Conservation (phyloP, 352 stramenopile species). For the Pythium brachiatum region DNA sequence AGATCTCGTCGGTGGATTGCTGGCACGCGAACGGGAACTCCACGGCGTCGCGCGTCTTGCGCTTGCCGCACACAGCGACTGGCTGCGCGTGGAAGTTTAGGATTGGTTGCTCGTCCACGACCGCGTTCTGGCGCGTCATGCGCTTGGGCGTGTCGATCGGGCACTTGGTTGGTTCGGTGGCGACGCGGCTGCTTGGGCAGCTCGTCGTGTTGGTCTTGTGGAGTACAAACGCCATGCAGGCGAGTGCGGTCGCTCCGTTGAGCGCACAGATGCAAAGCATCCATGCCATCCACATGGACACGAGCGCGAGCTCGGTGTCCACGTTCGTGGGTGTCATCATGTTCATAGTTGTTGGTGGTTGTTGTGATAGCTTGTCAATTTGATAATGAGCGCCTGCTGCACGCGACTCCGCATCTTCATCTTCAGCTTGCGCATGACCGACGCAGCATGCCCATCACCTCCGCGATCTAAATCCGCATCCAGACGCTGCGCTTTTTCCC, state of each 20-base stretch:
- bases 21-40: slow-evolving; percentile 22
- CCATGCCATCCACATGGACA: slow-evolving; percentile 27
- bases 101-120: slow-evolving; percentile 8
- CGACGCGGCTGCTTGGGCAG: background rate
- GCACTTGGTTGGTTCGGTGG: background rate
- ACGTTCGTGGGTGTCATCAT: slow-evolving; percentile 13
- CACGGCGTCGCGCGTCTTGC: slow-evolving; percentile 24
- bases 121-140: slow-evolving; percentile 16
- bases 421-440: slow-evolving; percentile 7
- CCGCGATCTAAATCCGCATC: slow-evolving; percentile 13
- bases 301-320: slow-evolving; percentile 13
- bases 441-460: background rate
- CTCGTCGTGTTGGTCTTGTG: slow-evolving; percentile 16
- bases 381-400: slow-evolving; percentile 19
- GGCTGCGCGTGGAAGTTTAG: background rate
- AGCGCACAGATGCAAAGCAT: slow-evolving; percentile 30
- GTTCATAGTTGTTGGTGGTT: slow-evolving; percentile 18
- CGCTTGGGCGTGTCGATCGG: background rate
- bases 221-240: slow-evolving; percentile 27
- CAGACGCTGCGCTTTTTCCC: slow-evolving; percentile 19
- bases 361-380: slow-evolving; percentile 29
- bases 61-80: slow-evolving; percentile 26
- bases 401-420: slow-evolving; percentile 6
- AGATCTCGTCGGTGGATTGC: slow-evolving; percentile 7
- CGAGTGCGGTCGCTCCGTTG: slow-evolving; percentile 26